Conservation (phyloP, 176 grass and related monocot species). For the Eragrostis curvula region DNA sequence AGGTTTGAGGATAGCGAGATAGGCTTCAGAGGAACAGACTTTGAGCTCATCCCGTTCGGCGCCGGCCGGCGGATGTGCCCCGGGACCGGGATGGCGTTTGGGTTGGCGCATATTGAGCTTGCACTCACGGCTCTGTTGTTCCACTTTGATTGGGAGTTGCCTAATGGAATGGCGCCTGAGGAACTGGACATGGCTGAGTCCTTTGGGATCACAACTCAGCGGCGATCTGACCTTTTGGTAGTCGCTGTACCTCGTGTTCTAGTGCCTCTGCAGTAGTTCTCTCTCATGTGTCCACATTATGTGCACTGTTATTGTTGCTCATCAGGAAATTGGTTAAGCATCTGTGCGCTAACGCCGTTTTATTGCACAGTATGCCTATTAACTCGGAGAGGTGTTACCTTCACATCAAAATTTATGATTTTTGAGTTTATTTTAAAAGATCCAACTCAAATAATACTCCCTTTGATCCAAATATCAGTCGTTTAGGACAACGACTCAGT, state of each 20-base stretch:
- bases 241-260: not conserved
- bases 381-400: no score
- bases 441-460: no score
- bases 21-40: conserved; percentile 55
- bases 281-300: no score
- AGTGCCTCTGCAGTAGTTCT: not conserved
- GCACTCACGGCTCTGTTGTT: conserved; percentile 48
- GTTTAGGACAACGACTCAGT: no score
- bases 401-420: no score
- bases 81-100: conserved; percentile 54
- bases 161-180: not conserved
- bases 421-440: no score
- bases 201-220: not conserved
- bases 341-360: no score
- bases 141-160: conserved; percentile 60
- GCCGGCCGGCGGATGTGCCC: conserved; percentile 56
- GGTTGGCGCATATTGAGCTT: conserved; percentile 50
- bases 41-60: conserved; percentile 56
- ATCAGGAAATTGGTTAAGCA: no score
- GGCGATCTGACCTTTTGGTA: not conserved
- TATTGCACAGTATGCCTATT: no score
- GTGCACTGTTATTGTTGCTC: no score
- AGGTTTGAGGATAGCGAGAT: conserved; percentile 27
- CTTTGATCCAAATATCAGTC: no score
- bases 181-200: conserved; percentile 56